Percentiles rank a stretch among this genome's conserved stretches.
phyloP scores from a whole-genome alignment of 2,329 filamentous ascomycete genomes.

The Madurella mycetomatis region DNA sequence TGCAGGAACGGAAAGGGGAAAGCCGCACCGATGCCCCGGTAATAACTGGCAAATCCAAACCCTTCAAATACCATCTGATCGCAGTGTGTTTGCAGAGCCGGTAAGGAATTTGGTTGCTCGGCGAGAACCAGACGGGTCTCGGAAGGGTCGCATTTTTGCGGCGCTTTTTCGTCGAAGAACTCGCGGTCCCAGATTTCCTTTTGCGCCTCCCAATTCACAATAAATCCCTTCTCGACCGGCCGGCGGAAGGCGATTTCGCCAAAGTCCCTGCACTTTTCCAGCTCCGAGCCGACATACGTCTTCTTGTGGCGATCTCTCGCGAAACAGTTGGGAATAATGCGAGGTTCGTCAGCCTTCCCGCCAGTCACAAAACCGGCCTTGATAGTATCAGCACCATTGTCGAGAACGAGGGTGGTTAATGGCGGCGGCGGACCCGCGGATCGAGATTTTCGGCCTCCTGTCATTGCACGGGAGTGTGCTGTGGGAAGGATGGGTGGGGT shows the following conservation, averaged over 20 bases:
- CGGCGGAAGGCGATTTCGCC: conserved; percentile 82
- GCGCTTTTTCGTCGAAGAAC: conserved; percentile 68
- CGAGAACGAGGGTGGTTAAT: conserved; percentile 72
- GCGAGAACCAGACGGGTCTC: conserved; percentile 81
- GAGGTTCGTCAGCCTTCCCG: conserved; percentile 50
- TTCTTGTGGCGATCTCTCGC: conserved; percentile 75
- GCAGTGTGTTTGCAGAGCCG: conserved; percentile 78
- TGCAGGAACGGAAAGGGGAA: too few relatives aligned
- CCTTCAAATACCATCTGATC: conserved; percentile 98
- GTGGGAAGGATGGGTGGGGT: neutral
- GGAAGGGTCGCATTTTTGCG: conserved; percentile 65
- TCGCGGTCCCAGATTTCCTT: conserved; percentile 93
- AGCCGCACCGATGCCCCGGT: conserved; percentile 62
- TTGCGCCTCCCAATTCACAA: conserved; percentile 95
- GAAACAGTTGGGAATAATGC: conserved; percentile 81
- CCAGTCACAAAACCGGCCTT: conserved; percentile 75
- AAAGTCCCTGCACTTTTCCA: conserved; percentile 78
- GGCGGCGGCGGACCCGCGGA: conserved; percentile 49
- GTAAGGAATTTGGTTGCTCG: conserved; percentile 79
- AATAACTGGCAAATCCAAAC: conserved; percentile 86
- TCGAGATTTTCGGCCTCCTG: conserved; percentile 44
- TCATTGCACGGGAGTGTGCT: conserved; percentile 12
- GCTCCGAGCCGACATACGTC: conserved; percentile 73
- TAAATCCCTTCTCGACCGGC: conserved; percentile 88
- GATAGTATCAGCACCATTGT: conserved; percentile 88